Percentiles rank a stretch among this genome's conserved stretches.
Conservation (phyloP, 202 grass and related monocot species). For the Zizania palustris region DNA sequence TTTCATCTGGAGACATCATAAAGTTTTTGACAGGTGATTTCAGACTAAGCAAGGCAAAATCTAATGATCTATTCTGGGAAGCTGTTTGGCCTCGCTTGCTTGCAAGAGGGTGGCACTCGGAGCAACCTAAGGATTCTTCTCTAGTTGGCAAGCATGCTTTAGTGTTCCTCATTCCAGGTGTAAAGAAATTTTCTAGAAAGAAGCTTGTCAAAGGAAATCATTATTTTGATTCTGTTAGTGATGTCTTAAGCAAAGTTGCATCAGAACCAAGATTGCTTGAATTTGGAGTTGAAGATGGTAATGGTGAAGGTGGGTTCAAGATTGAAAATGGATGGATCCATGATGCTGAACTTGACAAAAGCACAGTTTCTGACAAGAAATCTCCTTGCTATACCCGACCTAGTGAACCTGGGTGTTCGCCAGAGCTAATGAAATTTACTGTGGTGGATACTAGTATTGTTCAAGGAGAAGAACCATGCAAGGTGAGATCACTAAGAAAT, state of each 20-base stretch:
- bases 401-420: slow-evolving; percentile 57
- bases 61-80: slow-evolving; percentile 99
- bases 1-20: slow-evolving; percentile 74
- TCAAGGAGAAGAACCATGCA: slow-evolving; percentile 70
- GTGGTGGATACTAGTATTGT: slow-evolving; percentile 91
- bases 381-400: slow-evolving; percentile 43
- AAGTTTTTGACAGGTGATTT: slow-evolving; percentile 95
- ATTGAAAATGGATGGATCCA: slow-evolving; percentile 59
- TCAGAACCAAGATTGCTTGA: slow-evolving; percentile 76
- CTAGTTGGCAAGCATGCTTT: slow-evolving; percentile 63
- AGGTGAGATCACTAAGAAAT: slow-evolving; percentile 82
- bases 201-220: slow-evolving; percentile 90
- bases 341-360: slow-evolving; percentile 46
- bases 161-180: slow-evolving; percentile 82
- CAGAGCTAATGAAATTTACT: slow-evolving; percentile 87
- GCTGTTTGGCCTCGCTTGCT: slow-evolving; percentile 96
- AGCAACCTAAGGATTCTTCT: slow-evolving; percentile 71
- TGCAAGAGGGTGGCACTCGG: slow-evolving; percentile 84
- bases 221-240: slow-evolving; percentile 97
- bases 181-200: slow-evolving; percentile 82
- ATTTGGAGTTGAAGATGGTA: slow-evolving; percentile 54
- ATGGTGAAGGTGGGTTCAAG: slow-evolving; percentile 43
- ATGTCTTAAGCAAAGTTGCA: slow-evolving; percentile 95
- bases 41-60: slow-evolving; percentile 91
- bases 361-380: slow-evolving; percentile 48